Percentiles rank a stretch among this genome's conserved stretches.
phyloP scores from a whole-genome alignment of 768 basidiomycete genomes.

The Paxillus rubicundulus region DNA sequence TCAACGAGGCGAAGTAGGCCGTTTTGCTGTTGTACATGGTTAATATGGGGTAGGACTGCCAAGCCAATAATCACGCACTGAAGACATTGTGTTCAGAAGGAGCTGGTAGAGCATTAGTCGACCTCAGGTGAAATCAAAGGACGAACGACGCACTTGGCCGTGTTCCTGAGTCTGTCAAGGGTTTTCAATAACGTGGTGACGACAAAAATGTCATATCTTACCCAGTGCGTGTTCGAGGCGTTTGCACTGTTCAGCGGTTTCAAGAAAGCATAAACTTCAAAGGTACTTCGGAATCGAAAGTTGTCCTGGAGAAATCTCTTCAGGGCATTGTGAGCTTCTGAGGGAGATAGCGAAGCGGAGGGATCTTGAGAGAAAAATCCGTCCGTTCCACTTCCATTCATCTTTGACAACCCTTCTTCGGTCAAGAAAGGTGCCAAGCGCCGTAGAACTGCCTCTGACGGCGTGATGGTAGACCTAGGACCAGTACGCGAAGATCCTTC shows the following conservation, averaged over 20 bases:
- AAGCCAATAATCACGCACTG: conserved; percentile 24
- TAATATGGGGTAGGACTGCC: neutral
- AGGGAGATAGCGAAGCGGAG: conserved; percentile 37
- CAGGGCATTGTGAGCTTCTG: conserved; percentile 46
- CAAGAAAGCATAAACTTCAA: conserved; percentile 48
- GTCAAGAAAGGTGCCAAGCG: conserved; percentile 45
- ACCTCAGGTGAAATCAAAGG: conserved; percentile 2
- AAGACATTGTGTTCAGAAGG: conserved; percentile 38
- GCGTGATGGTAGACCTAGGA: conserved; percentile 1
- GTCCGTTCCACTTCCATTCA: conserved; percentile 43
- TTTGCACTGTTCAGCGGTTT: conserved; percentile 37
- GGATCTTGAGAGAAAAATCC: conserved; percentile 38
- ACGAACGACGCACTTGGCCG: conserved; percentile 41
- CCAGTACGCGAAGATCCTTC: conserved; percentile 4
- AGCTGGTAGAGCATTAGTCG: conserved; percentile 28
- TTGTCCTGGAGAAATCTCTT: conserved; percentile 42
- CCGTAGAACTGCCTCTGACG: conserved; percentile 16
- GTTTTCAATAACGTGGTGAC: neutral
- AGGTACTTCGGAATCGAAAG: conserved; percentile 41
- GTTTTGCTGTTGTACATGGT: conserved; percentile 38
- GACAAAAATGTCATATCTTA: conserved; percentile 19
- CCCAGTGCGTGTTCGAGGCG: conserved; percentile 41
- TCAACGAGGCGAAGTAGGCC: conserved; percentile 50
- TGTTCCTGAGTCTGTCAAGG: conserved; percentile 43
- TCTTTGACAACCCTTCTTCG: conserved; percentile 41